Conservation (phyloP, 1,284 basidiomycete species). For the Leccinum angustisporum region DNA sequence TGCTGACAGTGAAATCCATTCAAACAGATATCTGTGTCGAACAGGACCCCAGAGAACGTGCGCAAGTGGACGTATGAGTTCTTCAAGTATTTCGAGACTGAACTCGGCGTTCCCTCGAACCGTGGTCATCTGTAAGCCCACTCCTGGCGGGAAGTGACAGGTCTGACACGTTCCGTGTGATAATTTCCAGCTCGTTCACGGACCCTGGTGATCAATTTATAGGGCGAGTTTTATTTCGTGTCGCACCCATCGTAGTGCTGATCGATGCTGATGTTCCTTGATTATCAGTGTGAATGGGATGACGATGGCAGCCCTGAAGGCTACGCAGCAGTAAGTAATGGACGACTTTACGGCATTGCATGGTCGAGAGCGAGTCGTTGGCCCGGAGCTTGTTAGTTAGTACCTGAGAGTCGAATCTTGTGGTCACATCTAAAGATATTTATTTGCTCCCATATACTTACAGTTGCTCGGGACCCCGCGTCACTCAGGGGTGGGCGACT, state of each 20-base stretch:
- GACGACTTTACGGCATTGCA: neutral
- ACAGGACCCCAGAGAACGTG: slow-evolving; percentile 49
- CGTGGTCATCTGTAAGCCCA: slow-evolving; percentile 49
- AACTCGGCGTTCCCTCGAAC: slow-evolving; percentile 46
- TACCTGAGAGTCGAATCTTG: neutral
- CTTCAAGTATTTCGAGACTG: slow-evolving; percentile 42
- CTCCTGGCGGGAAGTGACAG: neutral
- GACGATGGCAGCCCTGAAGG: slow-evolving; percentile 4
- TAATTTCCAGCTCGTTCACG: slow-evolving; percentile 4
- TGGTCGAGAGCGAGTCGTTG: neutral
- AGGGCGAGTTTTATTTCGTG: slow-evolving; percentile 7
- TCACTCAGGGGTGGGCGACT: neutral
- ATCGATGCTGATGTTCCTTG: neutral
- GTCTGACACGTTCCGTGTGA: neutral
- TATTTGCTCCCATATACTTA: neutral
- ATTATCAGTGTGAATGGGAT: slow-evolving; percentile 9
- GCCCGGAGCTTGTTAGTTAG: neutral
- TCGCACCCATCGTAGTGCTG: neutral
- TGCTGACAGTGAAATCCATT: neutral
- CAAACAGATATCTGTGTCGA: slow-evolving; percentile 52
- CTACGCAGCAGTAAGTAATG: neutral
- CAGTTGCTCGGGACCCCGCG: neutral
- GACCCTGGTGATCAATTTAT: slow-evolving; percentile 15
- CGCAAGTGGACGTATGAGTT: slow-evolving; percentile 49
- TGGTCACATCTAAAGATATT: neutral